A percentile compares a stretch with the other conserved stretches of the same genome.
Evolutionary conservation across 208 protist species (phyloP).

Genomic region (Blastocrithidia nonstop): DNA sequence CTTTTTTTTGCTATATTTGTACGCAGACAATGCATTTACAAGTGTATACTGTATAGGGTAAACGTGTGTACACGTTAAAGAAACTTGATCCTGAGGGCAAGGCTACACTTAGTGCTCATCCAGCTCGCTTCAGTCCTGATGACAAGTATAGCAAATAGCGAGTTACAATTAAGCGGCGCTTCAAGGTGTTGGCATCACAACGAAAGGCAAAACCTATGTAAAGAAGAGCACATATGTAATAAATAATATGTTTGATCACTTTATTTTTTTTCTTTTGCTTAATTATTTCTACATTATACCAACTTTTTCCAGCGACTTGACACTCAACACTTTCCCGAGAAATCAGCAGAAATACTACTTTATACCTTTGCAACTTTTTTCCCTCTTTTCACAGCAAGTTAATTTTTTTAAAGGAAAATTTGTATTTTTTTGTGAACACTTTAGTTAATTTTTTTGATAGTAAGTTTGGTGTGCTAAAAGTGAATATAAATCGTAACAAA

Average conservation of each 20-base stretch:
- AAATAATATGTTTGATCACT: not conserved
- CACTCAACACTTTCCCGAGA: slow-evolving; percentile 4
- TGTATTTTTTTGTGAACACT: not conserved
- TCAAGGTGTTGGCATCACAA: slow-evolving; percentile 70
- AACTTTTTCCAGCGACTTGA: slow-evolving; percentile 4
- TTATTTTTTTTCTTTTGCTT: slow-evolving; percentile 5
- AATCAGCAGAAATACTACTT: too few relatives aligned
- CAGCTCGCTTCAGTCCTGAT: slow-evolving; percentile 86
- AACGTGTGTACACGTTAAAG: slow-evolving; percentile 86
- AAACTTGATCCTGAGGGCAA: slow-evolving; percentile 82
- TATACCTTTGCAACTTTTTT: too few relatives aligned
- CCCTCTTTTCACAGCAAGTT: not conserved
- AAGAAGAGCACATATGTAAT: not conserved
- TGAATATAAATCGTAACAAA: not conserved
- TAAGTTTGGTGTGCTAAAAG: not conserved
- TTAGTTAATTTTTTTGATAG: not conserved
- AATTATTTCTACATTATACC: not conserved
- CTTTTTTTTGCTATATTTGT: too few relatives aligned
- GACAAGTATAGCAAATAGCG: slow-evolving; percentile 87
- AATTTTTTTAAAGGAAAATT: slow-evolving; percentile 1
- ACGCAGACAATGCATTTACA: slow-evolving; percentile 67
- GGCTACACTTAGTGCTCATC: slow-evolving; percentile 83
- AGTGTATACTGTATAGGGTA: slow-evolving; percentile 67
- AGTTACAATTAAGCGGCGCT: slow-evolving; percentile 84
- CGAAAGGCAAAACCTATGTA: slow-evolving; percentile 63